These are phyloP conservation scores for Lentinus tigrinus DNA, from an alignment of 768 basidiomycete genomes.

Conservation along the genomic window DNA sequence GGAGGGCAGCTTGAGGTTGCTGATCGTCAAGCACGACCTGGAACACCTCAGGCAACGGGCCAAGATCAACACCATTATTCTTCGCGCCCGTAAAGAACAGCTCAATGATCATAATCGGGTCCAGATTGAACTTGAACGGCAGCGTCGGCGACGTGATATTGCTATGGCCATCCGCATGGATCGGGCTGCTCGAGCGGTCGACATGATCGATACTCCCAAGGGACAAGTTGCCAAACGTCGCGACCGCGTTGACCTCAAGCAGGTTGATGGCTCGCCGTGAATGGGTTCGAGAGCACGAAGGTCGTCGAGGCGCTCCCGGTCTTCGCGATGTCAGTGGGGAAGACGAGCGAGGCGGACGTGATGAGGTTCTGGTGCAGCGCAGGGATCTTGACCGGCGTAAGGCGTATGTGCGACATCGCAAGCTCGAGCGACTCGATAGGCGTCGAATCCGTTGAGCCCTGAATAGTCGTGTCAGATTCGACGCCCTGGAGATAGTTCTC, in stretches of 20 bases:
- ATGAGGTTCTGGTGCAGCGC: slow-evolving; percentile 64
- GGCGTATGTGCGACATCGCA: slow-evolving; percentile 58
- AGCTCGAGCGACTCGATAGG: slow-evolving; percentile 57
- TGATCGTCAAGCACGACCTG: slow-evolving; percentile 60
- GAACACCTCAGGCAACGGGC: slow-evolving; percentile 55
- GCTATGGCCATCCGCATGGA: slow-evolving; percentile 58
- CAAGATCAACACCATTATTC: slow-evolving; percentile 58
- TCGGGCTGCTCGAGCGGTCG: slow-evolving; percentile 54
- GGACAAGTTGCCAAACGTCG: slow-evolving; percentile 51
- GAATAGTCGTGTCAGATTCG: slow-evolving; percentile 52
- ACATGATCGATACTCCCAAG: slow-evolving; percentile 57
- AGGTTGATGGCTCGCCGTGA: slow-evolving; percentile 72
- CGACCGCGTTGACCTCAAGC: slow-evolving; percentile 51
- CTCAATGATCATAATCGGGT: slow-evolving; percentile 60
- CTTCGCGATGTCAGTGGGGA: slow-evolving; percentile 60
- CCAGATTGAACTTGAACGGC: slow-evolving; percentile 62
- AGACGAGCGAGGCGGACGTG: slow-evolving; percentile 49
- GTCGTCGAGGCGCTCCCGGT: slow-evolving; percentile 59
- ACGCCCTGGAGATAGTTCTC: slow-evolving; percentile 71
- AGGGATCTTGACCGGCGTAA: slow-evolving; percentile 64
- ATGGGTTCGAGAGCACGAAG: slow-evolving; percentile 64
- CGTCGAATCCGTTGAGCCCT: slow-evolving; percentile 55
- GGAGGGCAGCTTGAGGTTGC: slow-evolving; percentile 66
- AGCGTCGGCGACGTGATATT: slow-evolving; percentile 55
- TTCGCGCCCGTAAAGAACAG: slow-evolving; percentile 51